Conservation (phyloP, 1,139 yeast genomes). For the Tardiomyces depauwii region DNA sequence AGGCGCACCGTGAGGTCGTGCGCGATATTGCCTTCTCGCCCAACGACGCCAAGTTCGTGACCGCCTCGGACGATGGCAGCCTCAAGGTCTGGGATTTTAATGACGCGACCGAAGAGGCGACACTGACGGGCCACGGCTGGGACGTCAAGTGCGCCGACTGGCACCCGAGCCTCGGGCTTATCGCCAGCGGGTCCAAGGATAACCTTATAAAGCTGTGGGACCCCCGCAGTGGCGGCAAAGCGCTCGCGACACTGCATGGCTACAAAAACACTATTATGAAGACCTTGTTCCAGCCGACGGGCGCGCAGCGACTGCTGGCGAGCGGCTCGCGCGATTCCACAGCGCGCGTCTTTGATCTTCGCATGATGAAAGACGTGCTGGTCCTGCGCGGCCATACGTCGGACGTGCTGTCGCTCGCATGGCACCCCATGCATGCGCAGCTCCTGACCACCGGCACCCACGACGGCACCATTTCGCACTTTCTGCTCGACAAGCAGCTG, state of each 20-base stretch:
- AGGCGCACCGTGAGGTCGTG: conserved; percentile 73
- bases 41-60: conserved; percentile 78
- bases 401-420: conserved; percentile 74
- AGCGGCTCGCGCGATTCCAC: conserved; percentile 85
- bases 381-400: conserved; percentile 71
- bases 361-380: conserved; percentile 69
- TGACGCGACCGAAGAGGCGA: conserved; percentile 75
- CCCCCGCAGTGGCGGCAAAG: conserved; percentile 71
- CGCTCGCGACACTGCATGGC: conserved; percentile 76
- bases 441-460: conserved; percentile 78
- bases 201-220: conserved; percentile 93
- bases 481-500: conserved; percentile 45
- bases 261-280: conserved; percentile 88
- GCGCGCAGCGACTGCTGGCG: conserved; percentile 62
- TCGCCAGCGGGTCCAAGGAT: conserved; percentile 68
- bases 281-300: conserved; percentile 62
- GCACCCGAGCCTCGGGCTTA: conserved; percentile 80
- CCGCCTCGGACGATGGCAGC: conserved; percentile 85
- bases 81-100: conserved; percentile 91
- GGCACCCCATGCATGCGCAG: conserved; percentile 88
- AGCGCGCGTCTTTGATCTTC: conserved; percentile 73
- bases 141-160: conserved; percentile 96
- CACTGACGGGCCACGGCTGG: conserved; percentile 92
- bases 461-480: conserved; percentile 79
- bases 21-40: conserved; percentile 86